Conservation (phyloP, 2,329 filamentous ascomycete species). For the Byssothecium circinans region DNA sequence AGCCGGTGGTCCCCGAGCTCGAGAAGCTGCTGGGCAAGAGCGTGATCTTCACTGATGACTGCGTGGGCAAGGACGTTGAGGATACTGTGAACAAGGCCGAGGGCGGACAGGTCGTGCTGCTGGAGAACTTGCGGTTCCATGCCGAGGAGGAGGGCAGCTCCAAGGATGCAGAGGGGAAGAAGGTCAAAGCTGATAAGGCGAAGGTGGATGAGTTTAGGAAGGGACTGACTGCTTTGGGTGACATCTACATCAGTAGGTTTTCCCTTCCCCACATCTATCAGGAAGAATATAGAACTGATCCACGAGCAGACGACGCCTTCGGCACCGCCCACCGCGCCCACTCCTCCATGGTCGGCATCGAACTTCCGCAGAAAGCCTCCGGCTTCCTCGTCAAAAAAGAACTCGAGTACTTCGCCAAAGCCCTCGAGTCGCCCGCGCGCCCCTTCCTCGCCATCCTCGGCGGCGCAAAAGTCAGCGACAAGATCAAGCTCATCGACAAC, state of each 20-base stretch:
- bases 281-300: conserved; percentile 23
- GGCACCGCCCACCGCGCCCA: conserved; percentile 97
- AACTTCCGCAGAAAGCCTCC: conserved; percentile 93
- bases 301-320: conserved; percentile 81
- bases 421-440: conserved; percentile 86
- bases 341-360: conserved; percentile 97
- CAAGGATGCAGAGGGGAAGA: conserved; percentile 93
- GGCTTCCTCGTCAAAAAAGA: conserved; percentile 99
- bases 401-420: conserved; percentile 98
- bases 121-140: conserved; percentile 99
- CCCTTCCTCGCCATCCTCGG: conserved; percentile 99
- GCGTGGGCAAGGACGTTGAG: conserved; percentile 87
- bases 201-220: conserved; percentile 93
- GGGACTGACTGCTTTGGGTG: conserved; percentile 89
- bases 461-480: conserved; percentile 97
- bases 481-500: conserved; percentile 99
- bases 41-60: conserved; percentile 88
- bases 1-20: conserved; percentile 87
- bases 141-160: conserved; percentile 95
- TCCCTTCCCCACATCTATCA: not conserved
- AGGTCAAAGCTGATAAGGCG: conserved; percentile 94
- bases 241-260: conserved; percentile 88
- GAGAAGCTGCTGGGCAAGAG: conserved; percentile 85
- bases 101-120: conserved; percentile 79
- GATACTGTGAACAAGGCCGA: conserved; percentile 81